Base-by-base conservation (phyloP, 179 eudicot species). In the Spinacia oleracea region DNA sequence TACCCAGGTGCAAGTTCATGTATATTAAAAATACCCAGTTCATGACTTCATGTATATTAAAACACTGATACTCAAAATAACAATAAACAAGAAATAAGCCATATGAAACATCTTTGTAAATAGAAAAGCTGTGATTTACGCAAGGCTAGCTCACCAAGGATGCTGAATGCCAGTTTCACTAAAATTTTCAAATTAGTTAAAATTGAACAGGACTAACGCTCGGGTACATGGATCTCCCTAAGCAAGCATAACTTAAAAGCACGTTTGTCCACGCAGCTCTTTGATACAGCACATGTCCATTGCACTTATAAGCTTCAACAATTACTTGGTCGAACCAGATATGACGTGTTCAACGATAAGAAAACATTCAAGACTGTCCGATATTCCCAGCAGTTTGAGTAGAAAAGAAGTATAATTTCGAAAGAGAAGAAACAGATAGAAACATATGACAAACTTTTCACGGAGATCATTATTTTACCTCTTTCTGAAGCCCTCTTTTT, bases 401-500 rank as follows among this genome's bases (percentile, higher is more conserved):
- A 60, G 35, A 60, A 27, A 27, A 60, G 35, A 60, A 10, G 66
- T 29, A 60, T 27, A 60, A 60, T 29, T 10, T 2, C 1, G 60
- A 65, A 31, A 27, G 48, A 67, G 18, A 43, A 31, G 35, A 34
- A 59, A 38, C 23, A 73, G 32, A 32, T 12, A 10, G 35, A 45
- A 55, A 65, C 58, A 50, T 3, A 23, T 34, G 63, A 20, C 48
- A 67, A 50, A 48, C 18, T 58, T 12, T 21, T 23, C n/a, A 43
- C 12, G 11, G 9, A 50, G 70, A 43, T n/a, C 31, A 59, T 45
- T 8, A 76, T 35, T 74, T 75, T 83, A 91, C 98, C 98, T 93
- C 93, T 91, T 88, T 95, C 97, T 71, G 79, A 78, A 78, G 97
- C 98, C 81, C 97, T 81, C 84, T 87, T 93, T 83, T 87, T 93